phyloP scores from a whole-genome alignment of 345 rosid genomes.

The Eucalyptus guilfoylei region DNA sequence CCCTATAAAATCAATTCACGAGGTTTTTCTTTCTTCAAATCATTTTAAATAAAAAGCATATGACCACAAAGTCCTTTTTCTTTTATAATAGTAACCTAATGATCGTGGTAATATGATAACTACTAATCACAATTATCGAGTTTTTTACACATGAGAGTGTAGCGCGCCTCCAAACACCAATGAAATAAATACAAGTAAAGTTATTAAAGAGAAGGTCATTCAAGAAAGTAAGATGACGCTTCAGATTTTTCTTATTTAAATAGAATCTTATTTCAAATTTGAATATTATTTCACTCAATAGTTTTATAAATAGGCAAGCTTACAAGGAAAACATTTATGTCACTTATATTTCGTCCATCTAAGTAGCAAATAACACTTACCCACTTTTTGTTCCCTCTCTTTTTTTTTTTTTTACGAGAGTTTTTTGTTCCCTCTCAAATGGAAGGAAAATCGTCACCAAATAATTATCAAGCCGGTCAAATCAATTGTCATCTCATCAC shows the following conservation, averaged over 20 bases:
- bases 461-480: not conserved
- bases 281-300: not conserved
- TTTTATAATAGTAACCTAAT: not conserved
- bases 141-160: fast-evolving
- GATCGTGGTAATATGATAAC: not conserved
- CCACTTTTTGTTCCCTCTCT: not conserved
- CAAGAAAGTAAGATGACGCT: fast-evolving
- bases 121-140: not conserved
- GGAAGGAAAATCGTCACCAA: fast-evolving
- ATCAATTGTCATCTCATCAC: not conserved
- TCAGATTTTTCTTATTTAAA: not conserved
- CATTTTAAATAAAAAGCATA: not conserved
- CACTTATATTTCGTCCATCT: not conserved
- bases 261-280: not conserved
- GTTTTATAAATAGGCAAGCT: not conserved
- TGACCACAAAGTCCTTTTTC: not conserved
- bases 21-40: not conserved
- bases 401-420: too few species aligned
- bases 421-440: not conserved
- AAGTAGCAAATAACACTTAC: not conserved
- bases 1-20: fast-evolving
- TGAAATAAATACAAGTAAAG: too few species aligned
- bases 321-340: not conserved
- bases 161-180: too few species aligned
- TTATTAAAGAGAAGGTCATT: not conserved